Base-by-base conservation (phyloP, 805 yeast genomes). In the Yamadazyma scolyti region DNA sequence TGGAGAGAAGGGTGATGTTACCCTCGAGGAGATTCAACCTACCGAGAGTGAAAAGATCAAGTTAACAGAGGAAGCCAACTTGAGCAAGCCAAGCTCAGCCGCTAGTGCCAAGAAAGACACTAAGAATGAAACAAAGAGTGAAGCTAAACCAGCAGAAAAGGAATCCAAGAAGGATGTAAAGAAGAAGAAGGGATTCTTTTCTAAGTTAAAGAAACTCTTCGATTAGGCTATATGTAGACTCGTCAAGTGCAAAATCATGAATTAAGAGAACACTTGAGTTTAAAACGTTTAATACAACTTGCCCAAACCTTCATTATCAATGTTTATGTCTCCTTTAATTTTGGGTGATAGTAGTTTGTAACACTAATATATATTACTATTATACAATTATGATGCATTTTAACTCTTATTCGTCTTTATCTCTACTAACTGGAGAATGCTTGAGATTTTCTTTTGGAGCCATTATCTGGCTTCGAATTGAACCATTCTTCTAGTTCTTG, bases 401-500 rank as follows among this genome's bases (percentile, higher is more conserved):
- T n/a, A n/a, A n/a, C n/a, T n/a, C n/a, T n/a, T n/a, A 12, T 22
- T 22, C 11, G 11, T 8, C 11, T 7, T 22, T 22, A 17, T 8
- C 7, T 24, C 8, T 24, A 11, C 12, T 8, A 15, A 14, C 18
- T 17, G 7, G 12, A 18, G 18, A 23, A 9, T 9, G 13, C 8
- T 22, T 19, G 6, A 14, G 8, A 13, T 27, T 8, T 6, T 22
- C 16, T 22, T 15, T 18, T 23, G 21, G 3, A 5, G 6, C 12
- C 15, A 12, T 40, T 50, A 65, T 45, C 68, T 57, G 19, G 65
- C 66, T 47, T 66, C 69, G 36, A 60, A 72, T 60, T 68, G 73
- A 36, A 75, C 94, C 95, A 90, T 86, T 70, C 97, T 79, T 72
- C 89, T 85, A 29, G 97, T 90, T 70, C 98, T 82, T 40, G 96